Percentiles rank a stretch among this genome's conserved stretches.
Evolutionary conservation across 2,329 filamentous ascomycete genomes (phyloP).

Genomic region (Xylariaceae sp.): DNA sequence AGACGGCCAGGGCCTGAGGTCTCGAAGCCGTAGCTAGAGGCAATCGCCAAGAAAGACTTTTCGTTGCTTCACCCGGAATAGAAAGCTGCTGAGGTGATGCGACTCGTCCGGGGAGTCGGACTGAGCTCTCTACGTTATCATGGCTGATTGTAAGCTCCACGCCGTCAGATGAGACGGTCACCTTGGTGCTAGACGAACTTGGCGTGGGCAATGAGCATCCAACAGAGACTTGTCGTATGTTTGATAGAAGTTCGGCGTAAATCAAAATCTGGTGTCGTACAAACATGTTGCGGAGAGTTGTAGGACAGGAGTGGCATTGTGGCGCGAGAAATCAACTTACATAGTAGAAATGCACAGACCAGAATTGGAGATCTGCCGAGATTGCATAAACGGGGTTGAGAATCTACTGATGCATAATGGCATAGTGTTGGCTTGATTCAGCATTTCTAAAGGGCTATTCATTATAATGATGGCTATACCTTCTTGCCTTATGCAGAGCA

Average conservation of each 20-base stretch:
- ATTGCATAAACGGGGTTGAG: not conserved
- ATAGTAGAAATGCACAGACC: conserved; percentile 8
- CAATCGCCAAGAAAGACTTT: conserved; percentile 57
- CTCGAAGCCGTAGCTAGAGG: conserved; percentile 37
- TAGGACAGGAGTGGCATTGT: conserved; percentile 6
- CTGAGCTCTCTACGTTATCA: conserved; percentile 40
- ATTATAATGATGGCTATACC: too few species aligned
- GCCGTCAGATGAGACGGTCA: conserved; percentile 49
- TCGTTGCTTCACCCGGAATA: conserved; percentile 37
- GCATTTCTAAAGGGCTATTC: too few species aligned
- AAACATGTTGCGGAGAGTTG: conserved; percentile 27
- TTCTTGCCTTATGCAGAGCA: too few species aligned
- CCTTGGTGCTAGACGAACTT: conserved; percentile 46
- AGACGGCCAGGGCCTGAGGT: conserved; percentile 13
- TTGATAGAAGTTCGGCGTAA: conserved; percentile 67
- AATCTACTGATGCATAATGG: too few species aligned
- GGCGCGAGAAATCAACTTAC: conserved; percentile 3
- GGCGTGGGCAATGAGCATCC: conserved; percentile 53
- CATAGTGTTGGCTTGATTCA: too few species aligned
- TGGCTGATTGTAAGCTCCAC: conserved; percentile 52
- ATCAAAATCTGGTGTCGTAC: conserved; percentile 40
- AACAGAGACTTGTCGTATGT: conserved; percentile 66
- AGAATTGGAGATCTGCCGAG: not conserved
- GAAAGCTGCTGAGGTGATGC: conserved; percentile 41
- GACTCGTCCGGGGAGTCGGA: conserved; percentile 48